Evolutionary conservation across 768 basidiomycete genomes (phyloP).

Genomic region (Lepiota venenata): DNA sequence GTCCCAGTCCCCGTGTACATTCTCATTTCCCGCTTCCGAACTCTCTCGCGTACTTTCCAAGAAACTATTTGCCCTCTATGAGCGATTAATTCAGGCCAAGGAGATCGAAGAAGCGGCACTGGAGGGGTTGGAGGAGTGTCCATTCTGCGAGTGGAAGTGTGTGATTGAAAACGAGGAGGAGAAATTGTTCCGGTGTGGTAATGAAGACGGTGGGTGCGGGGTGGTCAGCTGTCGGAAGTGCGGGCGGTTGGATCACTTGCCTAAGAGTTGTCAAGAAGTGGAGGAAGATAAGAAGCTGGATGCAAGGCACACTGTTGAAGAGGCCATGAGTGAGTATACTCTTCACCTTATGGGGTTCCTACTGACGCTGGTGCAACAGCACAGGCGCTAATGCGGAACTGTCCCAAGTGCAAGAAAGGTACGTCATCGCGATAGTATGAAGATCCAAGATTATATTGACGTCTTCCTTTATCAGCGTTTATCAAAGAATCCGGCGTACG

Average conservation of each 20-base stretch:
- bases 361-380: conserved; percentile 35
- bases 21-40: conserved; percentile 65
- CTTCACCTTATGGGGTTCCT: background rate
- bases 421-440: conserved; percentile 2
- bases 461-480: conserved; percentile 47
- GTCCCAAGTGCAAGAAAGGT: conserved; percentile 86
- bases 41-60: conserved; percentile 61
- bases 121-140: conserved; percentile 84
- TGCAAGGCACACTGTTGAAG: conserved; percentile 77
- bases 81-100: conserved; percentile 71
- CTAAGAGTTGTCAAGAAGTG: conserved; percentile 77
- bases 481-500: conserved; percentile 77
- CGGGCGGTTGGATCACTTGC: conserved; percentile 81
- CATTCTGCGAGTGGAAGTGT: conserved; percentile 85
- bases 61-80: conserved; percentile 68
- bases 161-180: conserved; percentile 69
- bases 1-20: conserved; percentile 72
- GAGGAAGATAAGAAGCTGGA: conserved; percentile 75
- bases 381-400: conserved; percentile 80
- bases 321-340: conserved; percentile 77
- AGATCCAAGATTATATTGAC: background rate
- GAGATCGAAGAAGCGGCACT: conserved; percentile 77
- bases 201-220: conserved; percentile 66
- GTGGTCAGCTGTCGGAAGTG: conserved; percentile 78
- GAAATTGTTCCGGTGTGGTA: conserved; percentile 55